phyloP scores from a whole-genome alignment of 2,329 filamentous ascomycete genomes.

The Phaeoacremonium minimum region DNA sequence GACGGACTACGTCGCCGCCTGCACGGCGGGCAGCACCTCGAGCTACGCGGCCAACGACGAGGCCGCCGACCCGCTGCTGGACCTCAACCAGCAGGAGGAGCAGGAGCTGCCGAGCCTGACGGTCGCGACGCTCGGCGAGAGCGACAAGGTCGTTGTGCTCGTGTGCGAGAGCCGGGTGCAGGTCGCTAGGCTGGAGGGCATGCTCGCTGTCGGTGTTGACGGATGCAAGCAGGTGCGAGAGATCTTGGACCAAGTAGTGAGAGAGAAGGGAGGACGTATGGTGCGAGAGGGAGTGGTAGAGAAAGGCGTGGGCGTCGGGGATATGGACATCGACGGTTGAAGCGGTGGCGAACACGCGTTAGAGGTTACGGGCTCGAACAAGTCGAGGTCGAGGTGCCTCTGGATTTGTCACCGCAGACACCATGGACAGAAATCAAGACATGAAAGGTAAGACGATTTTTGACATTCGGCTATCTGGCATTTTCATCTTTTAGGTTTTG shows the following conservation, averaged over 20 bases:
- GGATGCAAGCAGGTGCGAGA: conserved; percentile 82
- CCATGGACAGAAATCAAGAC: no score
- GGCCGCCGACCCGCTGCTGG: conserved; percentile 70
- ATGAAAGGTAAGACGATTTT: no score
- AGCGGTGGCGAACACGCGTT: neutral
- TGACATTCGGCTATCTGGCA: no score
- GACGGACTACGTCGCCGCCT: conserved; percentile 85
- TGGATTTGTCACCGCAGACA: no score
- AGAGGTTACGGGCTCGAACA: no score
- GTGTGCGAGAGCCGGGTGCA: conserved; percentile 89
- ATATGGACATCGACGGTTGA: conserved; percentile 43
- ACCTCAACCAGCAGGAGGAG: conserved; percentile 76
- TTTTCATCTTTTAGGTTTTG: no score
- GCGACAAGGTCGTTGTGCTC: conserved; percentile 72
- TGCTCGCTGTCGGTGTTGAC: conserved; percentile 89
- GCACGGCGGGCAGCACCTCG: conserved; percentile 77
- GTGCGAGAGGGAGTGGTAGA: conserved; percentile 51
- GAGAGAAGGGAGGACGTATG: conserved; percentile 63
- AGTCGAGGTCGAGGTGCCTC: no score
- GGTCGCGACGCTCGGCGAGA: conserved; percentile 71
- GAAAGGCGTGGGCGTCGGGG: conserved; percentile 37
- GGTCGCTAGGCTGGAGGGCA: conserved; percentile 75
- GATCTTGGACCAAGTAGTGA: conserved; percentile 77
- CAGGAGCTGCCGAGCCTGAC: conserved; percentile 87
- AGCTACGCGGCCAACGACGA: conserved; percentile 63